Evolutionary conservation across 192 early-diverging fungal species (phyloP).

Genomic region (Paraglomus brasilianum): DNA sequence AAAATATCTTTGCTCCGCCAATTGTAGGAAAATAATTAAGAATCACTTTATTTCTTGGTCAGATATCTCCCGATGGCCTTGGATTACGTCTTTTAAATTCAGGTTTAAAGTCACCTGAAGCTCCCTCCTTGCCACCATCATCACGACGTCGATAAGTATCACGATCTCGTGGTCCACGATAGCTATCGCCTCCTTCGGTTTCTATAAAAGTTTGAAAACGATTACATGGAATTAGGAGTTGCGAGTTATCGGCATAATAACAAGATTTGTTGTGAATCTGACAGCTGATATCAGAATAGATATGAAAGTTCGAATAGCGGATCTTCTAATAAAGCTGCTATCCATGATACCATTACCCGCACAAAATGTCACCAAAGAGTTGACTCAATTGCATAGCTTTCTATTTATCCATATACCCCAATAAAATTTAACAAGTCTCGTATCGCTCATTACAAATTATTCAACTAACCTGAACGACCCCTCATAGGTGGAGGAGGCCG

Average conservation of each 20-base stretch:
- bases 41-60: too few species aligned
- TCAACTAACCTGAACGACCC: conserved; percentile 61
- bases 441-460: background rate
- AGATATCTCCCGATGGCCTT: too few species aligned
- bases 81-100: conserved; percentile 90
- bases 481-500: conserved; percentile 77
- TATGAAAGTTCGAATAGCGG: too few species aligned
- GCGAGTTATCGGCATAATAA: background rate
- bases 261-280: background rate
- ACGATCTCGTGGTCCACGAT: conserved; percentile 57
- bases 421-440: conserved; percentile 3
- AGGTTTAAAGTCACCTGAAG: conserved; percentile 91
- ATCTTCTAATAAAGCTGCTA: background rate
- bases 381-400: background rate
- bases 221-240: background rate
- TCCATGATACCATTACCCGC: background rate
- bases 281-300: conserved; percentile 13
- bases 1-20: too few species aligned
- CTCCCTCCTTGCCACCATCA: conserved; percentile 86
- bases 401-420: background rate
- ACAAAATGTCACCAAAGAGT: background rate
- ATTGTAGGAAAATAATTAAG: too few species aligned
- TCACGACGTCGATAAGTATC: conserved; percentile 87
- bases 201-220: conserved; percentile 17
- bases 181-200: conserved; percentile 53